Conservation (phyloP, 306 rosid genomes). For the cucumber (Cucumis sativus) region DNA sequence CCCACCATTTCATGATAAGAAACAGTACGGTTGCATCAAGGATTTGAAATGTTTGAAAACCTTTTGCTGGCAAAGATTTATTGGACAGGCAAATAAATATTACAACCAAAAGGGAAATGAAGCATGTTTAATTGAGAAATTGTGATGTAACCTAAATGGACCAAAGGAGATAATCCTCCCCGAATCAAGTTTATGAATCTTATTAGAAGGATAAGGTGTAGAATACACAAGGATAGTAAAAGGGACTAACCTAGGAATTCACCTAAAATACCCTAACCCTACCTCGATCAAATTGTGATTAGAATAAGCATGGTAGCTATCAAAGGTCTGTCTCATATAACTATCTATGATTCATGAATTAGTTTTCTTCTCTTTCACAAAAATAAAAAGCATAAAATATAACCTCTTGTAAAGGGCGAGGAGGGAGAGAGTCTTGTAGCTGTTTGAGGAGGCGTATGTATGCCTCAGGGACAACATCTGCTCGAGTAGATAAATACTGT, state of each 20-base stretch:
- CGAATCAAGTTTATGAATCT: no score
- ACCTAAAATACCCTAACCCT: no score
- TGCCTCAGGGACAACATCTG: constrained; percentile 91
- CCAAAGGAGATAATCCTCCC: no score
- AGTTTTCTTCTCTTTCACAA: neutral
- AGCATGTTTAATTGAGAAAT: neutral
- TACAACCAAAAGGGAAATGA: neutral
- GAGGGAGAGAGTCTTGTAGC: constrained; percentile 95
- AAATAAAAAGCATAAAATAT: neutral
- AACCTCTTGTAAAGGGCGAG: constrained; percentile 94
- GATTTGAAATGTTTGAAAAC: neutral
- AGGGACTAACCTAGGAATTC: no score
- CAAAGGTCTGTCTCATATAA: neutral
- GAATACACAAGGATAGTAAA: no score
- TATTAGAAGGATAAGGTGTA: no score
- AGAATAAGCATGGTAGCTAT: neutral
- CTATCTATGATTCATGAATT: neutral
- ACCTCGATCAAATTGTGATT: neutral
- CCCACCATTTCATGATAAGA: neutral
- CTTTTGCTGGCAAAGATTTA: neutral
- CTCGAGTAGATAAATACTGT: constrained; percentile 91
- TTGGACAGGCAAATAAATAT: neutral
- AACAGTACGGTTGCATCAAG: neutral
- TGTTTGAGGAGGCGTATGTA: constrained; percentile 69
- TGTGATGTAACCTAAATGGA: no score